A percentile compares a stretch with the other conserved stretches of the same genome.
Conservation (phyloP, 805 yeast genomes). For the Candida nemodendra region DNA sequence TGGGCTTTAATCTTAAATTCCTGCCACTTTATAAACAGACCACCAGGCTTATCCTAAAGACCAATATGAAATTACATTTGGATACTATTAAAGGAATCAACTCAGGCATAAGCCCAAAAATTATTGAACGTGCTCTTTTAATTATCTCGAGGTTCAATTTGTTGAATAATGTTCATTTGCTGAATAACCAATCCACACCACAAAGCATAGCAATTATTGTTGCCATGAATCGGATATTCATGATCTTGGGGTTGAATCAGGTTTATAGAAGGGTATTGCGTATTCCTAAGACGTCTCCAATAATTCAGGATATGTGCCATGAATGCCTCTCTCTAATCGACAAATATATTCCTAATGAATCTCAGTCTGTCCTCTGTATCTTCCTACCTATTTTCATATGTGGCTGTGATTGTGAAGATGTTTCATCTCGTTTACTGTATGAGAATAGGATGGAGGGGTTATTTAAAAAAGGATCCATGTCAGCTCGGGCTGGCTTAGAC, state of each 20-base stretch:
- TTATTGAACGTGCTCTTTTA: conserved; percentile 40
- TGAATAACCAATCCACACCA: conserved; percentile 7
- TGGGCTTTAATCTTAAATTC: conserved; percentile 65
- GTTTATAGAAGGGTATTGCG: conserved; percentile 54
- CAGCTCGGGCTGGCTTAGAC: conserved; percentile 29
- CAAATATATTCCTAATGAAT: conserved; percentile 40
- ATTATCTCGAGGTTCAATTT: conserved; percentile 34
- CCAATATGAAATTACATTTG: conserved; percentile 19
- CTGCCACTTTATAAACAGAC: conserved; percentile 58
- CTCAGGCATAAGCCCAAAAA: conserved; percentile 13
- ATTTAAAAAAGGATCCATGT: conserved; percentile 40
- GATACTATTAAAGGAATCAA: conserved; percentile 3
- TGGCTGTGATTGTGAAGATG: conserved; percentile 54
- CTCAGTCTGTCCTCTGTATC: conserved; percentile 55
- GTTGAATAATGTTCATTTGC: conserved; percentile 19
- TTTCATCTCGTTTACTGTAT: conserved; percentile 36
- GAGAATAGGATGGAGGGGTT: conserved; percentile 40
- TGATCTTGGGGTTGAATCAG: conserved; percentile 53
- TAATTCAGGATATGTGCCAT: conserved; percentile 48
- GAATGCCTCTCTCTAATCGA: conserved; percentile 39
- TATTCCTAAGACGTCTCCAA: conserved; percentile 42
- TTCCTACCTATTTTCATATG: conserved; percentile 56
- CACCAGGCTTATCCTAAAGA: conserved; percentile 37
- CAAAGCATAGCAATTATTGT: conserved; percentile 29
- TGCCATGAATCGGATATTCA: conserved; percentile 52